Evolutionary conservation across 164 flowering plant genomes (phyloP).

Genomic region (Chloranthus sessilifolius): DNA sequence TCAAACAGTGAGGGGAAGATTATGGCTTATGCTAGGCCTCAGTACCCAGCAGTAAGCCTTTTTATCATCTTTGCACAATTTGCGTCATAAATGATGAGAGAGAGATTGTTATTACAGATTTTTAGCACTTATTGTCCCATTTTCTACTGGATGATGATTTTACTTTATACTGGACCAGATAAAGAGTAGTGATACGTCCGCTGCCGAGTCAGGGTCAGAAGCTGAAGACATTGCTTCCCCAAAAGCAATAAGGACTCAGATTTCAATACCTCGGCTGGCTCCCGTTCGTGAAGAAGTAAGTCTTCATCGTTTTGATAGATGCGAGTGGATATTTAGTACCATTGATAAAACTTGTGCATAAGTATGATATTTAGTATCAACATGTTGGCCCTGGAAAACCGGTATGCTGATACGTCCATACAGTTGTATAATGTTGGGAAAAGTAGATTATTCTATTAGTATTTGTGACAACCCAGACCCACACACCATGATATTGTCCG

Average conservation of each 20-base stretch:
- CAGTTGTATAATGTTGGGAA: too few relatives aligned
- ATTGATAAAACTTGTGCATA: too few relatives aligned
- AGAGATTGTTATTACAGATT: too few relatives aligned
- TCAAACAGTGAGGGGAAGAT: slow-evolving; percentile 72
- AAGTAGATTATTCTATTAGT: too few relatives aligned
- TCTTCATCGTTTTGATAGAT: neutral
- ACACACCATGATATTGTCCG: too few relatives aligned
- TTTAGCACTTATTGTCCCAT: slow-evolving; percentile 1
- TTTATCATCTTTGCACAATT: neutral
- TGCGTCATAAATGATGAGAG: too few relatives aligned
- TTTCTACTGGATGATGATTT: too few relatives aligned
- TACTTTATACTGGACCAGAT: slow-evolving; percentile 33
- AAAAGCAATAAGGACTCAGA: slow-evolving; percentile 53
- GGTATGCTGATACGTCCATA: too few relatives aligned
- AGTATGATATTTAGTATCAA: too few relatives aligned
- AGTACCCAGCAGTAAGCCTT: slow-evolving; percentile 42
- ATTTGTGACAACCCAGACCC: too few relatives aligned
- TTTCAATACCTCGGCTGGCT: slow-evolving; percentile 58
- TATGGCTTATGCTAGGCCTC: slow-evolving; percentile 83
- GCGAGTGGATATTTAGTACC: too few relatives aligned
- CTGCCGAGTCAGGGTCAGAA: slow-evolving; percentile 96
- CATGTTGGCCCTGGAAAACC: too few relatives aligned
- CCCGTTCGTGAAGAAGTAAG: slow-evolving; percentile 91
- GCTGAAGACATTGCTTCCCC: slow-evolving; percentile 89
- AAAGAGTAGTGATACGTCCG: slow-evolving; percentile 85